These are phyloP conservation scores for Jasminum sambac DNA, from an alignment of 257 asterid genomes.

Conservation along the genomic window DNA sequence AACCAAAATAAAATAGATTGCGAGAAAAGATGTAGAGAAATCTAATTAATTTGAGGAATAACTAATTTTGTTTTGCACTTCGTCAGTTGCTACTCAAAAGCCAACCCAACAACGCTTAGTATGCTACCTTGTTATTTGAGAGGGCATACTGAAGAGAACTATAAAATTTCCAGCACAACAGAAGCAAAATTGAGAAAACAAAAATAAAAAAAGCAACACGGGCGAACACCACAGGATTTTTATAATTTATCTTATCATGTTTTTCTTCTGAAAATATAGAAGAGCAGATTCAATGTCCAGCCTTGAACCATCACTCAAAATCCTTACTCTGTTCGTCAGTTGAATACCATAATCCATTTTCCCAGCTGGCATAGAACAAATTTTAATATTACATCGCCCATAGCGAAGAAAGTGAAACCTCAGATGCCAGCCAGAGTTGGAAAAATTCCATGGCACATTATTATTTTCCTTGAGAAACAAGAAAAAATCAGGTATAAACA, in stretches of 20 bases:
- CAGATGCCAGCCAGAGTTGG: not conserved
- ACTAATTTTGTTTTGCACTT: not conserved
- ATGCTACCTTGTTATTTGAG: not conserved
- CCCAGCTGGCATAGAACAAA: not conserved
- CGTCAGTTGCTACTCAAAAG: not conserved
- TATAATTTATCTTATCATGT: not conserved
- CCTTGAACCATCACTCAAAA: not conserved
- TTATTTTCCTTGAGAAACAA: not conserved
- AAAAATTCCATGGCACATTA: not conserved
- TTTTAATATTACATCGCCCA: not conserved
- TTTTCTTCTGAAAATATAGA: slow-evolving; percentile 1
- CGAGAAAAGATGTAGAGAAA: not conserved
- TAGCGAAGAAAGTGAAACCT: not conserved
- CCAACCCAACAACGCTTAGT: not conserved
- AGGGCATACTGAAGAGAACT: not conserved
- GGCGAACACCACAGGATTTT: not conserved
- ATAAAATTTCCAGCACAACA: not conserved
- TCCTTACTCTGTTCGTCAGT: not conserved
- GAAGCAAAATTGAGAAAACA: not conserved
- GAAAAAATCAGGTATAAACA: not conserved
- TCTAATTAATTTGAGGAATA: not conserved
- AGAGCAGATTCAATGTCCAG: slow-evolving; percentile 4
- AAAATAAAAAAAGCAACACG: not conserved
- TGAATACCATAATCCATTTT: not conserved
- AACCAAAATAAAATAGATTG: not conserved